Evolutionary conservation across 2,329 filamentous ascomycete species (phyloP), one percentile per base, ranked within the genome.

Genomic region (Fusarium sp.): DNA sequence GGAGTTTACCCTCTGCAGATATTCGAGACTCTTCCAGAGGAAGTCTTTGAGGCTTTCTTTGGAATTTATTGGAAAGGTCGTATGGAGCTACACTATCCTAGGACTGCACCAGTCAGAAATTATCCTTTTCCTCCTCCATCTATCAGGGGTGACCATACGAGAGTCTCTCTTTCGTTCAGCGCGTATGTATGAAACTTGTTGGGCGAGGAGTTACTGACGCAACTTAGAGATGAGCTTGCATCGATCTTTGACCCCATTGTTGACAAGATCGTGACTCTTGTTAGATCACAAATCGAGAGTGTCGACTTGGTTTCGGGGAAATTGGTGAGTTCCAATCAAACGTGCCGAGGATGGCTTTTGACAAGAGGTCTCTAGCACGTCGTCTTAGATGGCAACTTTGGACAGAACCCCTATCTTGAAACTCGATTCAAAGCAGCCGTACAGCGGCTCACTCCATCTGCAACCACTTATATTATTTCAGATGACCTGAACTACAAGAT

Each of bases 241-340:
- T 28, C 30, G 2, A 13, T 55, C 21, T 66, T 66, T 3, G 8
- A 59, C 18, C 47, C 48, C 1, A n/a, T 55, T 7, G 23, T 65
- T 6, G 14, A 8, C 10, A 50, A 43, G 43, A 55, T 65, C 3
- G 18, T 46, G 3, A 1, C 7, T 4, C 5, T 42, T 8, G 11
- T 59, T 2, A 8, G 37, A 32, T 7, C 6, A 2, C 60, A 65
- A 13, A 32, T 65, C 4, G 4, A 37, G 6, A 20, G 34, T 14
- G 37, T 45, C 14, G 13, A 8, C 10, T 9, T 21, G 41, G 21
- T 43, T 8, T 2, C 12, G 41, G n/a, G 13, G 0, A 21, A 16
- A 14, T 21, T 8, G 20, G 47, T 49, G 20, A 32, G 16, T 4
- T 25, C 16, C 7, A 7, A 5, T 34, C 16, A 6, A 7, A 7